Conservation (phyloP, 208 protist genomes). For the Tritrichomonas musculus region DNA sequence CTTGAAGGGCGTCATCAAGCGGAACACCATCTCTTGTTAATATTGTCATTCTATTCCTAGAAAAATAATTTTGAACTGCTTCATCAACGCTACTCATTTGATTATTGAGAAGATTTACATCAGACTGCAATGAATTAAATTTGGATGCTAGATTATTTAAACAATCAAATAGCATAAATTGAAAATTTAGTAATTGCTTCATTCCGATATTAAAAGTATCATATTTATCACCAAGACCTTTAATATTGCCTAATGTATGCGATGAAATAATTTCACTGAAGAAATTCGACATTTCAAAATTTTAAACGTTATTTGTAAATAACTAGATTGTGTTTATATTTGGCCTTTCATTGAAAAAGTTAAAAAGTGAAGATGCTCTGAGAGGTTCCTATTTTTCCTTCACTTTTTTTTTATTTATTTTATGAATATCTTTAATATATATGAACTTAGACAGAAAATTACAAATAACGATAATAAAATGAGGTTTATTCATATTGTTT, state of each 20-base stretch:
- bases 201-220: neutral
- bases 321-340: too few species aligned
- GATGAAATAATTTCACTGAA: neutral
- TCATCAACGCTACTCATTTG: neutral
- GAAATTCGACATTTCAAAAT: neutral
- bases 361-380: too few species aligned
- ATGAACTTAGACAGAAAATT: too few species aligned
- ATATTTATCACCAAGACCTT: neutral
- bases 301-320: too few species aligned
- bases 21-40: neutral
- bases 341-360: too few species aligned
- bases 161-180: neutral
- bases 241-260: neutral
- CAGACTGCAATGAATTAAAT: neutral
- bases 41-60: neutral
- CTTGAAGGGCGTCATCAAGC: neutral
- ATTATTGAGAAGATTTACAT: neutral
- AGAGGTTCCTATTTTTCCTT: too few species aligned
- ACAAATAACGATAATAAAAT: too few species aligned
- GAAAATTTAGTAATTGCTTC: slow-evolving; percentile 28
- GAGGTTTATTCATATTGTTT: too few species aligned
- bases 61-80: neutral
- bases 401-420: too few species aligned
- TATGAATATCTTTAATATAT: too few species aligned
- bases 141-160: neutral